phyloP scores from a whole-genome alignment of 75 land plant genomes.

The Cunninghamia lanceolata region DNA sequence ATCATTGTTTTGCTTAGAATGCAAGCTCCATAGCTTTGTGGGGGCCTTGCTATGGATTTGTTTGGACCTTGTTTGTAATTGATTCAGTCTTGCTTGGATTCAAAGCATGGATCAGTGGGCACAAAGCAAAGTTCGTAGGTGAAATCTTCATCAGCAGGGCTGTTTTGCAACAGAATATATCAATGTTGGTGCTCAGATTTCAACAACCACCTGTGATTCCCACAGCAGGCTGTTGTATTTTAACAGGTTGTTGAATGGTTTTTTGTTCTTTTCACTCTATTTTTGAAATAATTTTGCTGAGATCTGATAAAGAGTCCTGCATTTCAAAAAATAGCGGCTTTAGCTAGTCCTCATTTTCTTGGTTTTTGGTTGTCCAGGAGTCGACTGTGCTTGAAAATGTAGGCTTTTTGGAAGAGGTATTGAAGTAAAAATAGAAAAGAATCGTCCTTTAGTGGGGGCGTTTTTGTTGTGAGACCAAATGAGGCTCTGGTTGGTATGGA shows the following conservation, averaged over 20 bases:
- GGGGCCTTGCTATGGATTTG: neutral
- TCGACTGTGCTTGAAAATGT: neutral
- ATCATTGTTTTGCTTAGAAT: neutral
- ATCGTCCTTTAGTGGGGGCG: neutral
- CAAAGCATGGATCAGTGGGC: neutral
- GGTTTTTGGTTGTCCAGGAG: neutral
- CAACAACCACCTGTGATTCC: neutral
- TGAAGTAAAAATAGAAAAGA: neutral
- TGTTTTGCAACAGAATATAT: neutral
- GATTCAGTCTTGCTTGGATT: neutral
- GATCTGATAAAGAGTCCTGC: neutral
- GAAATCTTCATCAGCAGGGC: neutral
- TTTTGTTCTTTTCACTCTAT: neutral
- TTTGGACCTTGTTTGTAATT: constrained; percentile 5
- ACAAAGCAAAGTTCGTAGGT: neutral
- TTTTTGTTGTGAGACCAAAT: neutral
- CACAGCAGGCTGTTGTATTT: neutral
- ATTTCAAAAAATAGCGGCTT: neutral
- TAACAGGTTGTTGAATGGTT: neutral
- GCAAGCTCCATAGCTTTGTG: neutral
- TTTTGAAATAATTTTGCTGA: neutral
- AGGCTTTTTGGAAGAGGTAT: neutral
- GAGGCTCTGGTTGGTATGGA: neutral
- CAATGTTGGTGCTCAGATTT: neutral
- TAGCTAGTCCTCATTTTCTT: neutral